These are phyloP conservation scores for Gracilaria caudata DNA, from an alignment of 23 red algal species.

Conservation along the genomic window DNA sequence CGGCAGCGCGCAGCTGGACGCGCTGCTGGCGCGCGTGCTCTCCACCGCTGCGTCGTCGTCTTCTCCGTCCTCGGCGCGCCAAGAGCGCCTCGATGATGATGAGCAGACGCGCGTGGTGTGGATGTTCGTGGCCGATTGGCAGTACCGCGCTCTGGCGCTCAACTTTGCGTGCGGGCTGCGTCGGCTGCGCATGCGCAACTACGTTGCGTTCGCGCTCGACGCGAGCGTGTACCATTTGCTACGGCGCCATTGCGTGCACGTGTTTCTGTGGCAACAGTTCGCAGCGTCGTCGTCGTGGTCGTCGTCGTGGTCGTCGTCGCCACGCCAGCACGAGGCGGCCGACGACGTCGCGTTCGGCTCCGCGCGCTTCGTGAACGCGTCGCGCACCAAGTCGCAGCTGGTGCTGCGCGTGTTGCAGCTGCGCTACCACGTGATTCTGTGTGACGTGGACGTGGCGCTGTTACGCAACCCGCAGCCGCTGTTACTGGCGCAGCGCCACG, in stretches of 20 bases:
- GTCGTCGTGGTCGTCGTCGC: not conserved
- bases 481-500: not conserved
- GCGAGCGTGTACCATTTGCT: constrained; percentile 29
- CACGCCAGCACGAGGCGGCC: too few relatives aligned
- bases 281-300: not conserved
- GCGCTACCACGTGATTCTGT: constrained; percentile 85
- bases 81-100: too few relatives aligned
- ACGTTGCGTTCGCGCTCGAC: constrained; percentile 59
- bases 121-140: constrained; percentile 39
- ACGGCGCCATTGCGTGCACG: not conserved
- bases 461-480: constrained; percentile 43
- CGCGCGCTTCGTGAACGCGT: constrained; percentile 57
- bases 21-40: not conserved
- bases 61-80: not conserved
- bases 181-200: constrained; percentile 24
- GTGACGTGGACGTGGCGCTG: constrained; percentile 87
- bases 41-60: too few relatives aligned
- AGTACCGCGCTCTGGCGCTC: constrained; percentile 54
- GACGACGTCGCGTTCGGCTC: constrained; percentile 61
- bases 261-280: constrained; percentile 19
- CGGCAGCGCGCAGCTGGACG: not conserved
- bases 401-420: constrained; percentile 73
- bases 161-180: constrained; percentile 59
- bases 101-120: not conserved
- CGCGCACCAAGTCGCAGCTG: constrained; percentile 68